These are phyloP conservation scores for Pseudomicrostroma phylloplanum DNA, from an alignment of 1,284 basidiomycete genomes.

Conservation along the genomic window DNA sequence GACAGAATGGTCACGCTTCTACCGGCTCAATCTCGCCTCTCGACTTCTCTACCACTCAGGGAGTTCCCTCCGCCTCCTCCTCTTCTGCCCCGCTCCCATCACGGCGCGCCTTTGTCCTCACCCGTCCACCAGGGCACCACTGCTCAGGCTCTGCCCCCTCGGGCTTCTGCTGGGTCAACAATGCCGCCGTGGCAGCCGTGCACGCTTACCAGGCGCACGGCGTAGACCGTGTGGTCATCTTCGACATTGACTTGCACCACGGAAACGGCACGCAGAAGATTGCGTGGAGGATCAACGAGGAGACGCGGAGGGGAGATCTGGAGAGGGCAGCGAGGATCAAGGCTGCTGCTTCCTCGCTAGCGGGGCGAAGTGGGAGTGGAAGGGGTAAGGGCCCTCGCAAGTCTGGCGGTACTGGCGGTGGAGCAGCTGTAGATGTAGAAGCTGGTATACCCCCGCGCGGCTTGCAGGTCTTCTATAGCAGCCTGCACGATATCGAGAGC, in stretches of 20 bases:
- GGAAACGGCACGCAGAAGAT: slow-evolving; percentile 84
- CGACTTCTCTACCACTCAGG: background rate
- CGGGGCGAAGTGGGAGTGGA: background rate
- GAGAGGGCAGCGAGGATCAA: slow-evolving; percentile 28
- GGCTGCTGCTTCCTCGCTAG: background rate
- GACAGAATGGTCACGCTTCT: background rate
- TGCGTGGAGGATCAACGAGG: slow-evolving; percentile 84
- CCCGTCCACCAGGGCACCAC: slow-evolving; percentile 50
- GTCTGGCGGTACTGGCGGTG: background rate
- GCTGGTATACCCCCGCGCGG: slow-evolving; percentile 20
- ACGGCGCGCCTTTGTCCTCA: slow-evolving; percentile 44
- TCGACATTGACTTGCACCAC: slow-evolving; percentile 92
- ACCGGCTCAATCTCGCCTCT: background rate
- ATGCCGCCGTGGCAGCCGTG: slow-evolving; percentile 79
- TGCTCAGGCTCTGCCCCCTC: slow-evolving; percentile 57
- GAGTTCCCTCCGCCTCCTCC: background rate
- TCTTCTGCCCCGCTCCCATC: slow-evolving; percentile 15
- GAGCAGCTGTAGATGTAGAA: slow-evolving; percentile 16
- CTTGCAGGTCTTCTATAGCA: slow-evolving; percentile 75
- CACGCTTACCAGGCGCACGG: slow-evolving; percentile 81
- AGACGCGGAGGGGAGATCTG: slow-evolving; percentile 55
- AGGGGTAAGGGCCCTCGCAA: background rate
- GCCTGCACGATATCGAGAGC: slow-evolving; percentile 77
- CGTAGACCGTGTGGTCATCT: slow-evolving; percentile 72
- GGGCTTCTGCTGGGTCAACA: slow-evolving; percentile 86